Conservation (phyloP, 2,329 filamentous ascomycete species). For the Exophiala dermatitidis region DNA sequence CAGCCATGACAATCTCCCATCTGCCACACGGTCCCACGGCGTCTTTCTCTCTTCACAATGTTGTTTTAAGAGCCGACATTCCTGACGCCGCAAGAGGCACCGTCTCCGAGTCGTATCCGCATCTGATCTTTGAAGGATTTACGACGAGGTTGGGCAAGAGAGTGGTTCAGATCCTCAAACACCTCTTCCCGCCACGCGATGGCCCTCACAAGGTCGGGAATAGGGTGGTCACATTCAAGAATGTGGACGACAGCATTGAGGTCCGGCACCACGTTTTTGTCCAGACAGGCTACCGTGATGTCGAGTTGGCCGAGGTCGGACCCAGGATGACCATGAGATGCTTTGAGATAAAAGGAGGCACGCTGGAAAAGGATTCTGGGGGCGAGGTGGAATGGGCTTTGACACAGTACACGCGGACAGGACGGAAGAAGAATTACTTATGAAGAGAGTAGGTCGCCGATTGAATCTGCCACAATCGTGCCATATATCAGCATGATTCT, state of each 20-base stretch:
- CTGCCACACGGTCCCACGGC: conserved; percentile 82
- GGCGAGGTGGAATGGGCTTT: conserved; percentile 96
- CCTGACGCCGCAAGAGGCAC: conserved; percentile 80
- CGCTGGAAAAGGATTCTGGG: conserved; percentile 74
- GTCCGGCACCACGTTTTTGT: conserved; percentile 93
- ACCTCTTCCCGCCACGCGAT: conserved; percentile 87
- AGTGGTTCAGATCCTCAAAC: conserved; percentile 84
- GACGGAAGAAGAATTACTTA: conserved; percentile 91
- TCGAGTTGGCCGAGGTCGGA: conserved; percentile 82
- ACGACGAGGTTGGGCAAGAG: conserved; percentile 70
- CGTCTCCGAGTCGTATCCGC: conserved; percentile 85
- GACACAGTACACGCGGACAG: conserved; percentile 89
- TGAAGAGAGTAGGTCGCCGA: conserved; percentile 38
- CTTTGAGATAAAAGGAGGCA: conserved; percentile 88
- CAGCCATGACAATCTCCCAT: conserved; percentile 78
- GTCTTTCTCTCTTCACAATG: conserved; percentile 85
- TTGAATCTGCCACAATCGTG: too few species aligned
- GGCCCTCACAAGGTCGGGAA: conserved; percentile 73
- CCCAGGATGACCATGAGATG: conserved; percentile 95
- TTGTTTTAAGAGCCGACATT: conserved; percentile 86
- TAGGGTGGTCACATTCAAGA: conserved; percentile 87
- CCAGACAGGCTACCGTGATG: conserved; percentile 78
- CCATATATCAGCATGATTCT: too few species aligned
- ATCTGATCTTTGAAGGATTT: conserved; percentile 94
- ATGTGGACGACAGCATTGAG: conserved; percentile 80